These are phyloP conservation scores for Ophiostoma tasmaniense DNA, from an alignment of 2,329 filamentous ascomycete species.

Conservation along the genomic window DNA sequence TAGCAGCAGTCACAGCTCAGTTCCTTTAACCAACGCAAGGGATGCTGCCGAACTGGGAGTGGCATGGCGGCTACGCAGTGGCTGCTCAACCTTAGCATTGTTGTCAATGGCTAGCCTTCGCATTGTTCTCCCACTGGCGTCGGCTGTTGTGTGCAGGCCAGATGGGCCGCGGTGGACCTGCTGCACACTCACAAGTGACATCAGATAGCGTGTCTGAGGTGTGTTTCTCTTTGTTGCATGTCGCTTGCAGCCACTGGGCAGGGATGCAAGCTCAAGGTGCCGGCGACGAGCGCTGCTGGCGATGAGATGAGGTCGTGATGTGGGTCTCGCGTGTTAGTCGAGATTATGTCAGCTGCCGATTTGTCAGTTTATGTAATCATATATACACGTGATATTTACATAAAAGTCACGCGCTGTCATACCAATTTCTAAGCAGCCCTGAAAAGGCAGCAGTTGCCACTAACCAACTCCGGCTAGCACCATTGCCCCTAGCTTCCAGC, in stretches of 20 bases:
- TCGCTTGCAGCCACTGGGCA: neutral
- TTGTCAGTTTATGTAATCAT: neutral
- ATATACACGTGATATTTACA: neutral
- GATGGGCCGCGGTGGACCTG: neutral
- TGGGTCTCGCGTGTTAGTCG: neutral
- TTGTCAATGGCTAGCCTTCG: constrained; percentile 15
- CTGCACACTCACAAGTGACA: neutral
- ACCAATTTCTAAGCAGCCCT: constrained; percentile 13
- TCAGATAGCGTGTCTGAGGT: neutral
- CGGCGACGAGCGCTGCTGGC: neutral
- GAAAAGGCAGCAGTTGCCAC: neutral
- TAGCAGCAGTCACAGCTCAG: neutral
- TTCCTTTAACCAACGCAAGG: neutral
- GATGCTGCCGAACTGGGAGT: neutral
- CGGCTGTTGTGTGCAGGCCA: neutral
- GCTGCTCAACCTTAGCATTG: constrained; percentile 14
- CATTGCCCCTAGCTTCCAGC: constrained; percentile 17
- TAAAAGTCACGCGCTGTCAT: neutral
- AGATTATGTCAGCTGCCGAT: neutral
- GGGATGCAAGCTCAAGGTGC: neutral
- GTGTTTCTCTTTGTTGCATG: too few species aligned
- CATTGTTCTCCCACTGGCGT: constrained; percentile 17
- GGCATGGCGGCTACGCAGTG: neutral
- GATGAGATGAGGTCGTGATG: neutral
- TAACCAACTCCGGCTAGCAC: constrained; percentile 12